Percentiles rank a stretch among this genome's conserved stretches.
Evolutionary conservation across 768 basidiomycete species (phyloP).

Genomic region (Tephrocybe rancida): DNA sequence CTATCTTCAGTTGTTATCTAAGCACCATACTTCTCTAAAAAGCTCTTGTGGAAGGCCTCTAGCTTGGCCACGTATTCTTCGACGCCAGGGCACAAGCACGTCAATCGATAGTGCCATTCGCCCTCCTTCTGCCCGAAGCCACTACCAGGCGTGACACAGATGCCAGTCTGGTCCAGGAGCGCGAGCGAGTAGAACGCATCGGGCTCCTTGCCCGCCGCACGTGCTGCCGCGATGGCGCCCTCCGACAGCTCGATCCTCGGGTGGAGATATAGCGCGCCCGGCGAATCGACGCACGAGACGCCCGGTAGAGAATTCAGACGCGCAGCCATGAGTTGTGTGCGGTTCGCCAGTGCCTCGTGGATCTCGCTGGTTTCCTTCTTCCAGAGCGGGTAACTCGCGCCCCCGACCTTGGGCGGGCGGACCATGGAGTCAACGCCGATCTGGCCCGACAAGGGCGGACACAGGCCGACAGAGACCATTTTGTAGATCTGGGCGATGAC

Average conservation of each 20-base stretch:
- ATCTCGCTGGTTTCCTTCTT: slow-evolving; percentile 82
- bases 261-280: slow-evolving; percentile 94
- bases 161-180: slow-evolving; percentile 86
- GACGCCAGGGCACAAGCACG: slow-evolving; percentile 92
- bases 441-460: slow-evolving; percentile 89
- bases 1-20: background rate
- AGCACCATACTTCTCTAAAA: slow-evolving; percentile 26
- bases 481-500: slow-evolving; percentile 91
- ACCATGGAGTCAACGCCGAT: slow-evolving; percentile 94
- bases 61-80: slow-evolving; percentile 90
- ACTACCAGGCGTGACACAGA: slow-evolving; percentile 91
- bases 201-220: slow-evolving; percentile 71
- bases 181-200: slow-evolving; percentile 89
- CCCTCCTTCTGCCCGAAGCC: slow-evolving; percentile 95
- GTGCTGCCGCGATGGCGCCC: slow-evolving; percentile 74
- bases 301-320: slow-evolving; percentile 85
- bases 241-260: slow-evolving; percentile 78
- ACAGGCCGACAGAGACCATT: slow-evolving; percentile 89
- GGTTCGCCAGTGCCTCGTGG: slow-evolving; percentile 70
- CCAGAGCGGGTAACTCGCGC: slow-evolving; percentile 78
- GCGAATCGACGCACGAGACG: slow-evolving; percentile 87
- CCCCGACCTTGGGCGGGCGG: slow-evolving; percentile 80
- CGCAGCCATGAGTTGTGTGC: slow-evolving; percentile 72
- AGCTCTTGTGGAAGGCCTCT: slow-evolving; percentile 49
- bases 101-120: slow-evolving; percentile 89